These are phyloP conservation scores for Apophysomyces variabilis DNA, from an alignment of 371 early-diverging fungal genomes.

Conservation along the genomic window DNA sequence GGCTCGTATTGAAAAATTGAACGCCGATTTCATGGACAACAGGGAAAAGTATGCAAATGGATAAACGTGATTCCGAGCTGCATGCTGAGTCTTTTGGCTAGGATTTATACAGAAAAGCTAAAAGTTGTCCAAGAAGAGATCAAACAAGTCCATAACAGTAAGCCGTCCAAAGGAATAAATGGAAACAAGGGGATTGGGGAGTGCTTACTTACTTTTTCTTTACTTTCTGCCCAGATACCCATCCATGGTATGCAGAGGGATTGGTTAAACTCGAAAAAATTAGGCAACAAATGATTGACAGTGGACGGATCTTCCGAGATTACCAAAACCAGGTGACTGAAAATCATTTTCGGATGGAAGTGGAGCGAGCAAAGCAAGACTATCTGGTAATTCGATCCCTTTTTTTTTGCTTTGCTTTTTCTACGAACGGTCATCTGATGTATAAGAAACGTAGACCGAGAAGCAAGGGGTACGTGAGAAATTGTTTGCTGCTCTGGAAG, in stretches of 20 bases:
- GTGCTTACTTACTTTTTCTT: neutral
- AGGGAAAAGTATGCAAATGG: constrained; percentile 38
- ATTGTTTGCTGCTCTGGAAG: constrained; percentile 75
- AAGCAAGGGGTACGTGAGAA: constrained; percentile 75
- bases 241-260: constrained; percentile 69
- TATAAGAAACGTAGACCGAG: constrained; percentile 48
- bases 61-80: neutral
- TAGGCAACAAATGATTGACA: constrained; percentile 57
- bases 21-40: constrained; percentile 46
- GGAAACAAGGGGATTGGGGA: neutral
- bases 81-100: constrained; percentile 19
- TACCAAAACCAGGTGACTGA: constrained; percentile 74
- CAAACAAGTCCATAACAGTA: constrained; percentile 34
- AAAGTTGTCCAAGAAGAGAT: constrained; percentile 34
- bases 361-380: constrained; percentile 61
- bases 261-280: constrained; percentile 60
- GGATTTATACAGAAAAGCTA: constrained; percentile 38
- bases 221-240: constrained; percentile 53
- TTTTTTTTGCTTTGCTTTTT: neutral
- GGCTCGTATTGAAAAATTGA: constrained; percentile 39
- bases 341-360: constrained; percentile 61
- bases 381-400: constrained; percentile 43
- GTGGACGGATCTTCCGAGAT: constrained; percentile 66
- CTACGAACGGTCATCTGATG: neutral
- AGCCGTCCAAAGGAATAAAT: neutral